A percentile compares a stretch with the other conserved stretches of the same genome.
Conservation (phyloP, 441 rosid species). For the Euphorbia celastroides region DNA sequence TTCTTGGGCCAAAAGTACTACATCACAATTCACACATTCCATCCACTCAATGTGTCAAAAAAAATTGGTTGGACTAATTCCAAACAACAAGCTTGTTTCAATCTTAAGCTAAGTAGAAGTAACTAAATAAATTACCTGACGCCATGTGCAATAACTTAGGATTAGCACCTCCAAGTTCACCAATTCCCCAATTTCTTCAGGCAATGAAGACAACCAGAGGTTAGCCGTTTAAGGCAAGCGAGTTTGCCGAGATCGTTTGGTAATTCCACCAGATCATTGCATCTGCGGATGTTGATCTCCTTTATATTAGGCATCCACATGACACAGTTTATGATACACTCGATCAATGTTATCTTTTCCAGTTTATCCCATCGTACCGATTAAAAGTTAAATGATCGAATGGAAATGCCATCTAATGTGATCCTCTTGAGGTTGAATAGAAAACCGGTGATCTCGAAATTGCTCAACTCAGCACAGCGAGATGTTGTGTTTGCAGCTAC, state of each 20-base stretch:
- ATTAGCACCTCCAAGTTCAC: conserved; percentile 35
- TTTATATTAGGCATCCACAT: conserved; percentile 32
- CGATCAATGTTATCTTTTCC: conserved; percentile 44
- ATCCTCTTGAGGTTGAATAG: conserved; percentile 50
- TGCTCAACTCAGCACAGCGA: conserved; percentile 29
- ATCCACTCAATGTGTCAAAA: too few species aligned
- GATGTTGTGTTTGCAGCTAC: conserved; percentile 32
- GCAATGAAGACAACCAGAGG: conserved; percentile 37
- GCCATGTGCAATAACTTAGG: conserved; percentile 55
- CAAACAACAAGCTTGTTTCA: too few species aligned
- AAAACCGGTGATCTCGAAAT: conserved; percentile 31
- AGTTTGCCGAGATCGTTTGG: conserved; percentile 37
- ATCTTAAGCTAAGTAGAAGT: too few species aligned
- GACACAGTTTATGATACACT: conserved; percentile 40
- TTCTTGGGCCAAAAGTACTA: too few species aligned
- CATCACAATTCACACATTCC: too few species aligned
- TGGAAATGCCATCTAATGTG: conserved; percentile 44
- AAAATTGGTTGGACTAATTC: too few species aligned
- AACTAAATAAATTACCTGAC: too few species aligned
- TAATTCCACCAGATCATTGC: conserved; percentile 48
- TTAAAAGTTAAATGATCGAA: conserved; percentile 26
- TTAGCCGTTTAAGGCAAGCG: conserved; percentile 36
- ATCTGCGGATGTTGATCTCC: conserved; percentile 58
- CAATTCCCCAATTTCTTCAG: conserved; percentile 41
- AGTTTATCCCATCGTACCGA: conserved; percentile 21